A percentile compares a stretch with the other conserved stretches of the same genome.
These are phyloP conservation scores for Rhinocladiella mackenziei DNA, from an alignment of 2,329 filamentous ascomycete genomes.

Conservation along the genomic window DNA sequence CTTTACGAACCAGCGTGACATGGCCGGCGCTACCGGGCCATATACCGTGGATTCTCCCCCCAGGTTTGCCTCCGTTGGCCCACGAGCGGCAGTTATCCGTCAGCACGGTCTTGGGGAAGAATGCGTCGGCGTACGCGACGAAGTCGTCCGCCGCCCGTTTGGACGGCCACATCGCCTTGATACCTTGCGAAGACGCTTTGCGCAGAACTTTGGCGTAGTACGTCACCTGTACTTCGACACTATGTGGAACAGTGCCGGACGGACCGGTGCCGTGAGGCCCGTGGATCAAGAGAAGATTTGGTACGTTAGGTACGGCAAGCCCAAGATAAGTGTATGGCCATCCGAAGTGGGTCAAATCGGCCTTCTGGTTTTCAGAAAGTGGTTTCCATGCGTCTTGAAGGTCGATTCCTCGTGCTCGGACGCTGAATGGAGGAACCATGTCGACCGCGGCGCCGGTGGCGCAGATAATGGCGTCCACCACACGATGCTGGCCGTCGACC, in stretches of 20 bases:
- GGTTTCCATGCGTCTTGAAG: slow-evolving; percentile 31
- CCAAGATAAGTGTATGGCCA: slow-evolving; percentile 40
- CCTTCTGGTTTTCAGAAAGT: no score
- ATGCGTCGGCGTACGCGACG: slow-evolving; percentile 55
- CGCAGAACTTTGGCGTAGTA: slow-evolving; percentile 65
- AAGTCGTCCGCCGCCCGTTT: slow-evolving; percentile 62
- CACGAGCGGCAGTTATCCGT: slow-evolving; percentile 26
- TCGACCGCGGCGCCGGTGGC: slow-evolving; percentile 42
- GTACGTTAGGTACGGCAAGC: slow-evolving; percentile 38
- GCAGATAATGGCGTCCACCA: slow-evolving; percentile 33
- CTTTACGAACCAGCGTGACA: slow-evolving; percentile 19
- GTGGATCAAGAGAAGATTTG: slow-evolving; percentile 44
- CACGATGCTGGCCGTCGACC: slow-evolving; percentile 21
- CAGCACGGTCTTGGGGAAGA: slow-evolving; percentile 52
- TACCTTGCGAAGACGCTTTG: slow-evolving; percentile 63
- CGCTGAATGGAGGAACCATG: slow-evolving; percentile 34
- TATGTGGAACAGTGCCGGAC: slow-evolving; percentile 64
- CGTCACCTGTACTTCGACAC: slow-evolving; percentile 61
- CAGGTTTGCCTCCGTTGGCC: slow-evolving; percentile 23
- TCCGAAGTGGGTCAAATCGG: slow-evolving; percentile 31
- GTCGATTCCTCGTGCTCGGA: slow-evolving; percentile 31
- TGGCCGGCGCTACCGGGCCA: slow-evolving; percentile 27
- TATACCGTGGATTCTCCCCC: slow-evolving; percentile 20
- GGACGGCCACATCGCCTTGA: slow-evolving; percentile 57
- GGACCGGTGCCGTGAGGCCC: slow-evolving; percentile 48